A percentile compares a stretch with the other conserved stretches of the same genome.
These are phyloP conservation scores for Penicillium sclerotiorum DNA, from an alignment of 2,329 filamentous ascomycete species.

Conservation along the genomic window DNA sequence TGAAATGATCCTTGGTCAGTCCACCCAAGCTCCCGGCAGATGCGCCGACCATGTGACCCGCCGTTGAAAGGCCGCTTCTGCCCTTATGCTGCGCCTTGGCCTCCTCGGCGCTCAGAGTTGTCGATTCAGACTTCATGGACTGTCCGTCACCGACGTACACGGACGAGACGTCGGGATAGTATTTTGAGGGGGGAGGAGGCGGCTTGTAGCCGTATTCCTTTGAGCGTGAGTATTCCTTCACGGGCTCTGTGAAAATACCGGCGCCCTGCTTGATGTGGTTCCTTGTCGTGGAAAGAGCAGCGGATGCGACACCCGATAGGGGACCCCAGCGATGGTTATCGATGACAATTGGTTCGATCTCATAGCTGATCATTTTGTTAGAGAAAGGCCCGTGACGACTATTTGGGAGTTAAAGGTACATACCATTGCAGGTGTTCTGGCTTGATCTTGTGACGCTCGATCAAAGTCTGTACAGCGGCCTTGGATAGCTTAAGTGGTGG, in stretches of 20 bases:
- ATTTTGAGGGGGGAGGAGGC: neutral
- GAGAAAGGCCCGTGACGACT: neutral
- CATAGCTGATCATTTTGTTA: constrained; percentile 19
- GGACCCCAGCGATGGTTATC: constrained; percentile 41
- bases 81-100: too few species aligned
- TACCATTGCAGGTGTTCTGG: constrained; percentile 25
- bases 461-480: constrained; percentile 25
- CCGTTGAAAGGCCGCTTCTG: neutral
- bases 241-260: constrained; percentile 32
- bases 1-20: constrained; percentile 23
- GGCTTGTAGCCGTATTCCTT: too few species aligned
- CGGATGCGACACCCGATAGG: constrained; percentile 31
- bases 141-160: neutral
- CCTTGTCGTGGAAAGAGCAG: constrained; percentile 27
- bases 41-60: constrained; percentile 14
- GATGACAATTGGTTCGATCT: constrained; percentile 35
- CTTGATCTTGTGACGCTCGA: constrained; percentile 25
- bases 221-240: too few species aligned
- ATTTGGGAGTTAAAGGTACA: neutral
- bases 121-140: neutral
- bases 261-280: constrained; percentile 29
- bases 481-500: constrained; percentile 25
- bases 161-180: too few species aligned
- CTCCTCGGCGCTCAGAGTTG: too few species aligned
- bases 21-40: constrained; percentile 18